phyloP scores from a whole-genome alignment of 164 flowering plant species.

The Magnolia changhungtana region DNA sequence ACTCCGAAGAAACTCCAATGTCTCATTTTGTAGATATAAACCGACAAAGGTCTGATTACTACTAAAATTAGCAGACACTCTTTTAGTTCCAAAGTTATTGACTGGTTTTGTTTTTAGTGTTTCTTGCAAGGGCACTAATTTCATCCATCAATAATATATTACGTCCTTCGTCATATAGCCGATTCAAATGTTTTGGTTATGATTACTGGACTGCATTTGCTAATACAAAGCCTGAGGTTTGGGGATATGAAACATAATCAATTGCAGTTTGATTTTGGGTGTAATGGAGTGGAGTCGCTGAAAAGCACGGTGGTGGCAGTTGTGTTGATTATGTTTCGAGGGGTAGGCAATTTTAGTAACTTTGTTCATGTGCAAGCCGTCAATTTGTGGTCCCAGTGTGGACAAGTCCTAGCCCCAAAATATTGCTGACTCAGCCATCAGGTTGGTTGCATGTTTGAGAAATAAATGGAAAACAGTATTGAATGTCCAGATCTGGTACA shows the following conservation, averaged over 20 bases:
- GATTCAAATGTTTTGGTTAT: not conserved
- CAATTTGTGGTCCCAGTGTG: not conserved
- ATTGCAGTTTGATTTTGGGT: not conserved
- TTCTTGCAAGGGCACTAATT: not conserved
- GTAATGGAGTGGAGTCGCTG: not conserved
- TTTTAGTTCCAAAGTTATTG: not conserved
- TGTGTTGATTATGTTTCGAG: not conserved
- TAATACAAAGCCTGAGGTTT: not conserved
- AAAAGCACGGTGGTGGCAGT: not conserved
- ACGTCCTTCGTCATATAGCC: not conserved
- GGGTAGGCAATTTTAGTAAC: not conserved
- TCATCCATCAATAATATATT: not conserved
- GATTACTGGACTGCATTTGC: not conserved
- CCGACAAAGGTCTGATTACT: not conserved
- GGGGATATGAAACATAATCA: not conserved
- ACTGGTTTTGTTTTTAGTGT: conserved; percentile 6
- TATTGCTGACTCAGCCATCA: not conserved
- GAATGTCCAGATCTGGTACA: no score
- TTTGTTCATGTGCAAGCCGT: not conserved
- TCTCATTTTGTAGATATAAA: conserved; percentile 5
- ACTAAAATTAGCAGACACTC: not conserved
- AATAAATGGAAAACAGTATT: no score
- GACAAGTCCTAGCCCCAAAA: not conserved
- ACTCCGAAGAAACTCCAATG: not conserved
- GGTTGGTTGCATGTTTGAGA: not conserved